phyloP scores from a whole-genome alignment of 2,329 filamentous ascomycete genomes.

The Biscogniauxia mediterranea region DNA sequence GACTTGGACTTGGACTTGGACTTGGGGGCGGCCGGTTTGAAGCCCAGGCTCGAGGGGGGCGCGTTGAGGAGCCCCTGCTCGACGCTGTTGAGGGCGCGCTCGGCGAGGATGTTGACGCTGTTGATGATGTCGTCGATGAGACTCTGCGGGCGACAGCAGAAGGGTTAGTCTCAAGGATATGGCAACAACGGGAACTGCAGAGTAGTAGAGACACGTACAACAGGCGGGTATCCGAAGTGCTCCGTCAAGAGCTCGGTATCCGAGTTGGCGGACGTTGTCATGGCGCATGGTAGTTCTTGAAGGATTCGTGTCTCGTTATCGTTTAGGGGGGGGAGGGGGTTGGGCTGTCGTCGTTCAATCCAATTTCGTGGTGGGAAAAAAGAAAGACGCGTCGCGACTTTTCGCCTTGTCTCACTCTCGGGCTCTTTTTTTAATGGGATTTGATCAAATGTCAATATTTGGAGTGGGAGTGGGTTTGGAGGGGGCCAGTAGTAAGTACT shows the following conservation, averaged over 20 bases:
- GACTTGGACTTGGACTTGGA: constrained; percentile 30
- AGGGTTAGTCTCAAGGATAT: constrained; percentile 14
- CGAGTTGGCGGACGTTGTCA: constrained; percentile 32
- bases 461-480: constrained; percentile 15
- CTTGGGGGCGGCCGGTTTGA: constrained; percentile 54
- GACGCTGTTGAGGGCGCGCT: constrained; percentile 83
- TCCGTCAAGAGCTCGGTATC: constrained; percentile 79
- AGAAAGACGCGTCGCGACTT: constrained; percentile 17
- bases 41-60: constrained; percentile 77
- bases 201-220: constrained; percentile 57
- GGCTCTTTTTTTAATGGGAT: neutral
- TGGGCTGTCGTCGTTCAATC: neutral
- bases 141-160: constrained; percentile 52
- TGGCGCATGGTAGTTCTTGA: constrained; percentile 29
- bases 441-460: constrained; percentile 31
- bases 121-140: constrained; percentile 98
- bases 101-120: constrained; percentile 88
- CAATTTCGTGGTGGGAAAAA: neutral
- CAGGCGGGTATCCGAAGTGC: constrained; percentile 91
- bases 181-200: no score
- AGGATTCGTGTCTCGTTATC: neutral
- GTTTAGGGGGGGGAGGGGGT: neutral
- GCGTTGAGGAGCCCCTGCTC: constrained; percentile 77
- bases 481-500: constrained; percentile 13
- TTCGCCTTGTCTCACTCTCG: neutral